These are phyloP conservation scores for Picochlorum sp. DNA, from an alignment of 139 green algal species.

Conservation along the genomic window DNA sequence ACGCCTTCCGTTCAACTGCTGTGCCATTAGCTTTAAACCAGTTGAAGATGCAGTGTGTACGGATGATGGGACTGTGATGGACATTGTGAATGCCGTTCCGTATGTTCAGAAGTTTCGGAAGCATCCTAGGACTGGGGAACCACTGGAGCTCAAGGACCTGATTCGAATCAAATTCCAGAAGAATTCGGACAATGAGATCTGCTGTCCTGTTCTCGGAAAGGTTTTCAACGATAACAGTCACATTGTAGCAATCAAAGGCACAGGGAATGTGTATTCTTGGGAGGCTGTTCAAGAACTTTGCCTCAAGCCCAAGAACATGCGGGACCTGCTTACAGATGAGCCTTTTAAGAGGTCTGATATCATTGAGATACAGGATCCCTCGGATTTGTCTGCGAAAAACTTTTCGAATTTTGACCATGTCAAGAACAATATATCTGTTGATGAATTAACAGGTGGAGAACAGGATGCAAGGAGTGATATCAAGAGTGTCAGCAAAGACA, in stretches of 20 bases:
- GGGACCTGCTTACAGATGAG: conserved; percentile 26
- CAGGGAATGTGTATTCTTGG: conserved; percentile 32
- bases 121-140: conserved; percentile 77
- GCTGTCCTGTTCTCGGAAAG: conserved; percentile 88
- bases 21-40: conserved; percentile 82
- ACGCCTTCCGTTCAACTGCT: conserved; percentile 87
- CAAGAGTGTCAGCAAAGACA: conserved; percentile 53
- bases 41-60: conserved; percentile 92
- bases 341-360: conserved; percentile 85
- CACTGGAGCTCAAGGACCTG: conserved; percentile 77
- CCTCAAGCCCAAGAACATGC: conserved; percentile 87
- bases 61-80: conserved; percentile 67
- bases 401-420: conserved; percentile 83
- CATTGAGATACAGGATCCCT: conserved; percentile 82
- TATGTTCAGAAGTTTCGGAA: conserved; percentile 77
- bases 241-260: conserved; percentile 84
- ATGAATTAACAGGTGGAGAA: conserved; percentile 24
- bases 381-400: conserved; percentile 48
- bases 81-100: conserved; percentile 73
- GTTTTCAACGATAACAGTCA: conserved; percentile 94
- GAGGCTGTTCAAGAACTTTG: conserved; percentile 87
- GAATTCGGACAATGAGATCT: conserved; percentile 75
- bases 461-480: conserved; percentile 24
- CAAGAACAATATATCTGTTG: conserved; percentile 39
- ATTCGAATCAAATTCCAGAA: conserved; percentile 84